A percentile compares a stretch with the other conserved stretches of the same genome.
Conservation (phyloP, 1,284 basidiomycete genomes). For the Clitocybe nebularis region DNA sequence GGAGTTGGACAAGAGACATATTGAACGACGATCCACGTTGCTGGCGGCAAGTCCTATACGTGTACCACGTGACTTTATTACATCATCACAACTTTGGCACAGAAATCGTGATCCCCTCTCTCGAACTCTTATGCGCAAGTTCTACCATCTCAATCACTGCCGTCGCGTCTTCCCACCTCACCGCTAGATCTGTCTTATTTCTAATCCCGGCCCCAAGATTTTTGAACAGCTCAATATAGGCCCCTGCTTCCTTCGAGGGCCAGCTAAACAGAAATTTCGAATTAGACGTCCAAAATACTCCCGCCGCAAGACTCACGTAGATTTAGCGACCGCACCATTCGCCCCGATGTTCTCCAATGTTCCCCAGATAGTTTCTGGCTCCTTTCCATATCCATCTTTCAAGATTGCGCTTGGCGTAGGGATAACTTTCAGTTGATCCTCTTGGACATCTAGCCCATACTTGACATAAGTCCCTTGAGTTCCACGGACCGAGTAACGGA, state of each 20-base stretch:
- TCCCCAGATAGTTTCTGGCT: slow-evolving; percentile 60
- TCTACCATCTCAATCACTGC: slow-evolving; percentile 73
- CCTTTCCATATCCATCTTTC: slow-evolving; percentile 46
- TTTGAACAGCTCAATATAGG: slow-evolving; percentile 59
- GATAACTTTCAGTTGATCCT: slow-evolving; percentile 62
- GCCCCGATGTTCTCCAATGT: slow-evolving; percentile 50
- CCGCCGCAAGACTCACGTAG: slow-evolving; percentile 35
- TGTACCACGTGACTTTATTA: slow-evolving; percentile 6
- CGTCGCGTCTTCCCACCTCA: slow-evolving; percentile 71
- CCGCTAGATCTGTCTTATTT: slow-evolving; percentile 45
- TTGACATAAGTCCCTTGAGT: slow-evolving; percentile 73
- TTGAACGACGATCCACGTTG: slow-evolving; percentile 23
- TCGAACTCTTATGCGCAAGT: slow-evolving; percentile 60
- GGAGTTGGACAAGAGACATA: slow-evolving; percentile 47
- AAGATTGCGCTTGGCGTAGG: slow-evolving; percentile 44
- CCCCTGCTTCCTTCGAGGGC: slow-evolving; percentile 59
- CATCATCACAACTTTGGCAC: slow-evolving; percentile 19
- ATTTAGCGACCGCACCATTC: slow-evolving; percentile 45
- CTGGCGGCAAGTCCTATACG: neutral
- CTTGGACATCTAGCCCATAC: slow-evolving; percentile 76
- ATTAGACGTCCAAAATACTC: slow-evolving; percentile 2
- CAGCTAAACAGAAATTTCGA: slow-evolving; percentile 39
- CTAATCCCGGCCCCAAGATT: slow-evolving; percentile 64
- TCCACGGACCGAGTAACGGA: slow-evolving; percentile 69
- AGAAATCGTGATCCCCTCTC: slow-evolving; percentile 42